Evolutionary conservation across 768 basidiomycete genomes (phyloP).

Genomic region (Leccinum obscurum): DNA sequence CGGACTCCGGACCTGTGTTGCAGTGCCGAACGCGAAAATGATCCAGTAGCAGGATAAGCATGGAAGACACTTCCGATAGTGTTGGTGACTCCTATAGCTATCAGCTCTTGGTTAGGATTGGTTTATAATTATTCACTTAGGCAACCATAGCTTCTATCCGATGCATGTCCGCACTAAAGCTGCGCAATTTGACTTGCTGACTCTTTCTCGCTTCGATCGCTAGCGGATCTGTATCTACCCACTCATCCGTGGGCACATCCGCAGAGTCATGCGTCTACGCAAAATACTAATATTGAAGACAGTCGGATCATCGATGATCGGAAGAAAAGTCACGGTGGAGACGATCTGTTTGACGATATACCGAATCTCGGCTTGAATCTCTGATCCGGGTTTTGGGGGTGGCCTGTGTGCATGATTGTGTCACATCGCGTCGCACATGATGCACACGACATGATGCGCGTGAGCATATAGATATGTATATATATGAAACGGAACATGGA

Average conservation of each 20-base stretch:
- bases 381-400: constrained; percentile 71
- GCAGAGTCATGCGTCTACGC: constrained; percentile 93
- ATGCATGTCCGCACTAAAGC: constrained; percentile 97
- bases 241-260: constrained; percentile 89
- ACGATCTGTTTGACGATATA: constrained; percentile 99
- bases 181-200: constrained; percentile 91
- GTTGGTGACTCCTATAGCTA: too few relatives aligned
- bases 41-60: too few relatives aligned
- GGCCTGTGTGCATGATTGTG: constrained; percentile 34
- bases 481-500: constrained; percentile 4
- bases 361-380: constrained; percentile 96
- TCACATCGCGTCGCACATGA: constrained; percentile 76
- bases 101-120: too few relatives aligned
- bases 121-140: constrained; percentile 39
- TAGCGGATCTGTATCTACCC: constrained; percentile 93
- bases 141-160: constrained; percentile 98
- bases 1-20: not conserved
- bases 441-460: not conserved
- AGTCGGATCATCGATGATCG: constrained; percentile 90
- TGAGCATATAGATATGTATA: not conserved
- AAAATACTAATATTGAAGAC: constrained; percentile 87
- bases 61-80: too few relatives aligned
- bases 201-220: constrained; percentile 92
- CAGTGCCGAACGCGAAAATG: not conserved
- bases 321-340: constrained; percentile 93